Evolutionary conservation across 1,284 basidiomycete species (phyloP), one percentile per base, ranked within the genome.

Genomic region (Rhodotorula sp.): DNA sequence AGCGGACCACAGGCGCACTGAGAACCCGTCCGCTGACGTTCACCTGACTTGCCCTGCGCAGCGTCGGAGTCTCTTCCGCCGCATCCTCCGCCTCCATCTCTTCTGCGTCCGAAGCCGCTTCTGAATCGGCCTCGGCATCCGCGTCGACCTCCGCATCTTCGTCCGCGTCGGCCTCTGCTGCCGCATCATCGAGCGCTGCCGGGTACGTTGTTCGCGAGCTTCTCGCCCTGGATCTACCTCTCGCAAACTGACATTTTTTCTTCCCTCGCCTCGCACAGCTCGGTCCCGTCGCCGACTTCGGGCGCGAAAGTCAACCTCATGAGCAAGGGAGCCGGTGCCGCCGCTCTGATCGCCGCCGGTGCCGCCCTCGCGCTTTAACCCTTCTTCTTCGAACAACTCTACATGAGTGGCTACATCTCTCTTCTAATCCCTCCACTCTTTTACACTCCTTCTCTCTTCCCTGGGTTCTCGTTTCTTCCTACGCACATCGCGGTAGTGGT

Each of bases 271-370:
- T 18, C 1, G 46, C 5, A 15, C 58, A 66, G 64, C 5, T 66
- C 64, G 18, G 64, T 43, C 59, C 21, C 59, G 21, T 46, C 62
- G 8, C 34, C 67, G 2, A 26, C 39, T 1, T 43, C 49, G 18
- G 63, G 63, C 26, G 43, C 63, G 6, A 15, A 15, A 20, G 63
- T 31, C 43, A 56, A 43, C 62, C 43, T 64, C 26, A 10, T 64
- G 20, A 34, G 43, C 6, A 57, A 29, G 43, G 63, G 63, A 7
- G 63, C 63, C 0, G 63, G 63, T 43, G 63, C 63, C 5, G 63
- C 63, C 5, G 63, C 63, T 7, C 58, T 70, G 18, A 58, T 59
- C 48, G 67, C 62, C 14, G 62, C 63, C 2, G 63, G 61, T 34
- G 62, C 67, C 1, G 57, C 57, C 4, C 57, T 68, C 43, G 67